Base-by-base conservation (phyloP, 2,329 filamentous ascomycete genomes). In the Colletotrichum musae region DNA sequence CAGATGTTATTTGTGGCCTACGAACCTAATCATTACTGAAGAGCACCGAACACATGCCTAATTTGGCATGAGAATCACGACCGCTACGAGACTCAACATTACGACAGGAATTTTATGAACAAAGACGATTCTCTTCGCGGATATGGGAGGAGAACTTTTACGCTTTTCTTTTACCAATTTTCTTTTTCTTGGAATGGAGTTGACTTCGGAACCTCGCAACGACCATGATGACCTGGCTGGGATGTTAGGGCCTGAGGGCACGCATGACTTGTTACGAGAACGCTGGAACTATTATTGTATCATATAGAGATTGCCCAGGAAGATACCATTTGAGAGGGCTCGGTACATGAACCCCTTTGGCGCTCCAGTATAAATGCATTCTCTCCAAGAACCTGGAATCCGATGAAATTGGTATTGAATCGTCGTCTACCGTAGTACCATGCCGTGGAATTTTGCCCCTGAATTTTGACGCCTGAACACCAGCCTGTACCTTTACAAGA, bases 381-480 rank as follows among this genome's bases (percentile, higher is more conserved):
- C 48, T 32, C 24, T n/a, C n/a, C 45, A 47, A 21, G 41, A 43
- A 43, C 16, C 15, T 28, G 21, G 24, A 24, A 64, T 58, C 43
- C 24, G 63, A 64, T 41, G 61, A 64, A 28, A 64, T 68, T 43
- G 58, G 58, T 63, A 57, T 63, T 36, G 51, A 57, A 21, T 51
- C 43, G 32, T 60, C 58, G 47, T 62, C 50, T 62, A 53, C 50
- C 47, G 51, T 70, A 53, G 51, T 70, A 53, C 63, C 63, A 28
- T 70, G 57, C 54, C 63, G 45, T 67, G 56, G 10, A 67, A 58
- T 60, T 57, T 66, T 70, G 57, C 43, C 63, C 32, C 54, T 52
- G 15, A 47, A 36, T 36, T 58, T 58, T 48, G 51, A 81, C 79
- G 77, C 78, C 79, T 69, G 73, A 69, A 74, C 77, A 75, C 77